Conservation (phyloP, 1,284 basidiomycete genomes). For the Papiliotrema fonsecae region DNA sequence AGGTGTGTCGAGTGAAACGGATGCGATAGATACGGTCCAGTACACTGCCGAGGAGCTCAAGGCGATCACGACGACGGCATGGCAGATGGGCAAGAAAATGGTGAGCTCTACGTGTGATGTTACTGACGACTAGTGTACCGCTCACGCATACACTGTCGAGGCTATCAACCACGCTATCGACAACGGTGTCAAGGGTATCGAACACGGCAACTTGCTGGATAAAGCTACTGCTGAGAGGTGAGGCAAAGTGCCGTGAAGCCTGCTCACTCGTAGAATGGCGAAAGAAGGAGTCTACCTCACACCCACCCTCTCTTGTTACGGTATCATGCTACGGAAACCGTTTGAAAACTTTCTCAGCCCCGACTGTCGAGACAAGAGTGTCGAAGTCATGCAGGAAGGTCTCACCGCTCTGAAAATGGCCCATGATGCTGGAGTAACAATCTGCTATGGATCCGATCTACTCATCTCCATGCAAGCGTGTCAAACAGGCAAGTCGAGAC, state of each 20-base stretch:
- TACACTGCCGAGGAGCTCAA: constrained; percentile 52
- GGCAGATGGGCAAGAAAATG: constrained; percentile 49
- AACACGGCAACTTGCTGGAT: constrained; percentile 50
- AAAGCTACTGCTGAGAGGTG: constrained; percentile 32
- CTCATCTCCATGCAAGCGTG: constrained; percentile 26
- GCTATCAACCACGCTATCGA: constrained; percentile 35
- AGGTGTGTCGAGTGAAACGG: constrained; percentile 52
- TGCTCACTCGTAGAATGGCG: constrained; percentile 35
- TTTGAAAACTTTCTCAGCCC: constrained; percentile 51
- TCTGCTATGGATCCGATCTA: constrained; percentile 47
- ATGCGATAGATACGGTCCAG: constrained; percentile 53
- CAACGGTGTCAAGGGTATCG: constrained; percentile 48
- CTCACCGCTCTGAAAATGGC: constrained; percentile 33
- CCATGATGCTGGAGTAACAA: constrained; percentile 27
- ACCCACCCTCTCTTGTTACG: constrained; percentile 52
- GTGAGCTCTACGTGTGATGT: constrained; percentile 22
- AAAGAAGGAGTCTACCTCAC: constrained; percentile 50
- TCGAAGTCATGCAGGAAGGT: constrained; percentile 47
- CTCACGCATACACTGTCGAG: constrained; percentile 34
- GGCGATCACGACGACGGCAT: constrained; percentile 52
- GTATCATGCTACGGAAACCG: constrained; percentile 51
- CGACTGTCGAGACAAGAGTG: constrained; percentile 49
- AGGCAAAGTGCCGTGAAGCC: constrained; percentile 9
- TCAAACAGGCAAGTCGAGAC: constrained; percentile 26
- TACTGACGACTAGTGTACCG: constrained; percentile 18